Evolutionary conservation across 2,329 filamentous ascomycete genomes (phyloP).

Genomic region (Fusarium redolens): DNA sequence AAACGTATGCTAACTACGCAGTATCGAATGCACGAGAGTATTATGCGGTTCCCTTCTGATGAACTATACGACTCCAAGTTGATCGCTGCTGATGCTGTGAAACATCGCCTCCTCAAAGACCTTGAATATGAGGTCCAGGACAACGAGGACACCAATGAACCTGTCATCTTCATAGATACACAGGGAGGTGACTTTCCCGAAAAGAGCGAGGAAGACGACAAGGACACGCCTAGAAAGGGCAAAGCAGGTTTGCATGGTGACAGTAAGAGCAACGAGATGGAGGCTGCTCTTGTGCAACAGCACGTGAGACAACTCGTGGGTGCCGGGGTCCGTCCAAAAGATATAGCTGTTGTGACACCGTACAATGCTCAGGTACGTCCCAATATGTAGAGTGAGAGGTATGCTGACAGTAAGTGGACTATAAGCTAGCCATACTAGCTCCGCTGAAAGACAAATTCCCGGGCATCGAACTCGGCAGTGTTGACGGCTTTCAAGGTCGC

Average conservation of each 20-base stretch:
- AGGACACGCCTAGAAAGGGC: conserved; percentile 56
- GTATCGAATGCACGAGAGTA: conserved; percentile 96
- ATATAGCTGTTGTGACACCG: conserved; percentile 93
- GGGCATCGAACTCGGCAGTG: conserved; percentile 92
- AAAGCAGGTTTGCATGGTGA: conserved; percentile 60
- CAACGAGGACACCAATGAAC: conserved; percentile 87
- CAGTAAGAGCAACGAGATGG: conserved; percentile 93
- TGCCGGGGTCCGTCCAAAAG: conserved; percentile 81
- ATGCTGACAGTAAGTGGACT: conserved; percentile 37
- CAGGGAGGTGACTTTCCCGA: conserved; percentile 94
- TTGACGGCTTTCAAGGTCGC: conserved; percentile 96
- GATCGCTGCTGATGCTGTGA: conserved; percentile 83
- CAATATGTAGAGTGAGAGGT: conserved; percentile 6
- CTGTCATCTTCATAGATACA: conserved; percentile 94
- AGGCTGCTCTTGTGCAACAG: conserved; percentile 81
- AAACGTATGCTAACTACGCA: conserved; percentile 97
- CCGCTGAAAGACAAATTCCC: conserved; percentile 84
- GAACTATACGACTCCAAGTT: conserved; percentile 87
- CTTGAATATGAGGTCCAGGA: conserved; percentile 81
- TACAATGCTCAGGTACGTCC: conserved; percentile 86
- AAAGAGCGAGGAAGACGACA: conserved; percentile 78
- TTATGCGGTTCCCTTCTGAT: conserved; percentile 94
- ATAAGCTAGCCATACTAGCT: conserved; percentile 79
- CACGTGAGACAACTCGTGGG: conserved; percentile 83
- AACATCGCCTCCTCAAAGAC: conserved; percentile 77